phyloP scores from a whole-genome alignment of 1,284 basidiomycete species.

The Ustilago shanxiensis region DNA sequence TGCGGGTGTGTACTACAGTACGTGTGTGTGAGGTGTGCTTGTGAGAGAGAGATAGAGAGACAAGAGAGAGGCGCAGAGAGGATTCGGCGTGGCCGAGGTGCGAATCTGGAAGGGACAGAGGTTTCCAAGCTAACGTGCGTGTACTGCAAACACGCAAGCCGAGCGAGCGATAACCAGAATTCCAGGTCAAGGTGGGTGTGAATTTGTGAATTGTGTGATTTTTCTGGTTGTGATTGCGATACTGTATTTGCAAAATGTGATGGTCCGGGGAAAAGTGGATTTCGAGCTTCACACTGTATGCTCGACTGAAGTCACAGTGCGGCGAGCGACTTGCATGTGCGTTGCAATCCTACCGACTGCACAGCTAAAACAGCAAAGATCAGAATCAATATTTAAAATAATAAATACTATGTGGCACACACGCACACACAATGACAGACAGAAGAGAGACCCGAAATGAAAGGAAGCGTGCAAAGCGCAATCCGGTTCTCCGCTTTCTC shows the following conservation, averaged over 20 bases:
- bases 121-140: background rate
- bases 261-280: background rate
- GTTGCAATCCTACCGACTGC: slow-evolving; percentile 15
- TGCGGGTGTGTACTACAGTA: background rate
- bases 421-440: too few species aligned
- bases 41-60: background rate
- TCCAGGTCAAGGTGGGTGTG: background rate
- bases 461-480: slow-evolving; percentile 1
- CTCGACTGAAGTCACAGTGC: slow-evolving; percentile 4
- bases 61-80: too few species aligned
- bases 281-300: too few species aligned
- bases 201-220: slow-evolving; percentile 1
- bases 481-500: background rate
- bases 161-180: background rate
- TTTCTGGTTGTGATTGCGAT: background rate
- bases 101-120: background rate
- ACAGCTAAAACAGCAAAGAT: slow-evolving; percentile 2
- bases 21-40: too few species aligned
- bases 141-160: background rate
- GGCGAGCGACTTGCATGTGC: slow-evolving; percentile 9
- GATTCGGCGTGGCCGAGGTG: slow-evolving; percentile 15
- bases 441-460: slow-evolving; percentile 1
- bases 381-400: background rate
- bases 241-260: background rate
- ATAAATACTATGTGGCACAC: slow-evolving; percentile 1